Evolutionary conservation across 2,329 filamentous ascomycete genomes (phyloP).

Genomic region (Fonsecaea nubica): DNA sequence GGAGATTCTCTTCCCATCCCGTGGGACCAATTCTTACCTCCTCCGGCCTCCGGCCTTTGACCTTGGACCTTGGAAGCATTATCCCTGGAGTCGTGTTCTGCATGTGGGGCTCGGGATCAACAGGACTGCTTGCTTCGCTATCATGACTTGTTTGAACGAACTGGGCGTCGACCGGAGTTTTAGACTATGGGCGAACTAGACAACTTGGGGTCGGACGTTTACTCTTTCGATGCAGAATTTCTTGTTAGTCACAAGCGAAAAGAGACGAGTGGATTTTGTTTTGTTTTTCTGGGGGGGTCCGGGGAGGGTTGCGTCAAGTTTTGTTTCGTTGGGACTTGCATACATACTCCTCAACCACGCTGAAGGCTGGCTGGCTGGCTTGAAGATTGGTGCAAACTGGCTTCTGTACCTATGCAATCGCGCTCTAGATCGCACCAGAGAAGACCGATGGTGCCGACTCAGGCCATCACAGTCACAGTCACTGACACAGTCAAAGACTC

Average conservation of each 20-base stretch:
- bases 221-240: not conserved
- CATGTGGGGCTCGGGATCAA: constrained; percentile 1
- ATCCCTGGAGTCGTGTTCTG: not conserved
- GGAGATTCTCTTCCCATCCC: not conserved
- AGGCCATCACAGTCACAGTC: too few relatives aligned
- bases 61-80: not conserved
- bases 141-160: not conserved
- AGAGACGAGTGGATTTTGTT: not conserved
- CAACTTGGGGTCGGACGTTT: not conserved
- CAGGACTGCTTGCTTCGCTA: not conserved
- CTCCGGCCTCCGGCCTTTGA: not conserved
- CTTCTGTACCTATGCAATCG: too few relatives aligned
- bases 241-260: not conserved
- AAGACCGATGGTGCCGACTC: too few relatives aligned
- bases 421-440: too few relatives aligned
- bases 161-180: not conserved
- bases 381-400: too few relatives aligned
- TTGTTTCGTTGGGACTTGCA: too few relatives aligned
- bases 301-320: not conserved
- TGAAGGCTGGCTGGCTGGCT: too few relatives aligned
- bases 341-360: too few relatives aligned
- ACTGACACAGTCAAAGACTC: too few relatives aligned
- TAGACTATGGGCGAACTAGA: not conserved
- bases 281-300: not conserved
- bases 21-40: not conserved